Base-by-base conservation (phyloP, 2,329 filamentous ascomycete genomes). In the Sclerotinia minor region DNA sequence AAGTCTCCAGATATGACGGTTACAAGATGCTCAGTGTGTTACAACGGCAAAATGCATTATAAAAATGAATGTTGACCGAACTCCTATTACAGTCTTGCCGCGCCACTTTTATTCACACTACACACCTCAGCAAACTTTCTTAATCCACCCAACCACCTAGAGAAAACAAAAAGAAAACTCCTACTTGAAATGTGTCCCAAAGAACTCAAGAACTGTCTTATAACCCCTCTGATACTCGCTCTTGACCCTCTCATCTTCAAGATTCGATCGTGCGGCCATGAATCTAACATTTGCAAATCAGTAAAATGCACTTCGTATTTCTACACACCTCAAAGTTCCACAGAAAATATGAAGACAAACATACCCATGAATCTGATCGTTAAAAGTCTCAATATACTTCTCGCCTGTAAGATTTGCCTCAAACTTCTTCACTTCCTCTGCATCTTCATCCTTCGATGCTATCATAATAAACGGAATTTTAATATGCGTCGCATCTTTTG, bases 381-480 rank as follows among this genome's bases (percentile, higher is more conserved):
- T 64, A 71, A 84, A 86, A 1, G 78, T 84, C 73, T 84, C 82
- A 19, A 85, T 80, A 67, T 81, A 73, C 21, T 81, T 80, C 11
- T 78, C 77, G n/a, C 76, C 79, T 50, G 77, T 77, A 32, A 86
- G 71, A 8, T 80, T 78, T 57, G 79, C 74, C 67, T 79, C 77
- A 71, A 82, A 84, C 54, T 78, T 77, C 53, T 79, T 77, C 0
- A 84, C 80, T 0, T 77, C 76, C 0, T 82, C 81, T 0, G 72
- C 77, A 4, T 79, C 75, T 74, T 80, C 91, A 87, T 92, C 89
- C 74, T 84, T 84, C 45, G 88, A 90, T 0, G 89, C 88, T 1
- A 92, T 81, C 73, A 90, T 72, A 66, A 83, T 81, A 52, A 89
- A 79, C 1, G 89, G 89, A 9, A 90, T 81, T 65, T 82, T 85